These are phyloP conservation scores for Chlorella variabilis DNA, from an alignment of 163 green algal genomes.

Conservation along the genomic window DNA sequence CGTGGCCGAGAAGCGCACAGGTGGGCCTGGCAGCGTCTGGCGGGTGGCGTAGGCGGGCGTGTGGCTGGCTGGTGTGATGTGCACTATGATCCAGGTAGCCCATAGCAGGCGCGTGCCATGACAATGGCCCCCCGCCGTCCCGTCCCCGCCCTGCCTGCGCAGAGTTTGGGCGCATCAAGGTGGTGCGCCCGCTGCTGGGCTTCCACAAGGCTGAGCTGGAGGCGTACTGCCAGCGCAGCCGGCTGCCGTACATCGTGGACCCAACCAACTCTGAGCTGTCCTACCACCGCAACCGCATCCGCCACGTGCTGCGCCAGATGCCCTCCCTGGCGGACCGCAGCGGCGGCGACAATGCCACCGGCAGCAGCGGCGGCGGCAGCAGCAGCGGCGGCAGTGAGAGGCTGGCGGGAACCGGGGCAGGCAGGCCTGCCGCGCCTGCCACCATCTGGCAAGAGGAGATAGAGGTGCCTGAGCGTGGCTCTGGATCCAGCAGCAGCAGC, in stretches of 20 bases:
- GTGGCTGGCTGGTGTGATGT: too few relatives aligned
- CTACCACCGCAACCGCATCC: slow-evolving; percentile 46
- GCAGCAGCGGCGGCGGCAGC: neutral
- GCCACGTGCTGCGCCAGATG: slow-evolving; percentile 7
- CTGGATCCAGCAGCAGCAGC: neutral
- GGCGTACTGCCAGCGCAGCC: neutral
- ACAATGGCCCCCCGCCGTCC: too few relatives aligned
- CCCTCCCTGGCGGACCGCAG: neutral
- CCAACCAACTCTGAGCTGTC: slow-evolving; percentile 45
- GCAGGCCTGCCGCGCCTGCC: too few relatives aligned
- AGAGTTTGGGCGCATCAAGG: slow-evolving; percentile 14
- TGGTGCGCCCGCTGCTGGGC: slow-evolving; percentile 50
- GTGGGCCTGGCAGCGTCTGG: neutral
- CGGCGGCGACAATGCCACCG: neutral
- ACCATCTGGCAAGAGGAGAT: too few relatives aligned
- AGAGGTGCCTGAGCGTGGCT: neutral
- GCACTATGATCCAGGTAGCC: too few relatives aligned
- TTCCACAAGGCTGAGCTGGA: slow-evolving; percentile 41
- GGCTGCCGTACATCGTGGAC: slow-evolving; percentile 40
- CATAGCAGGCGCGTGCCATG: too few relatives aligned
- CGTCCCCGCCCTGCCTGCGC: neutral
- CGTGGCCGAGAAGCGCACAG: neutral
- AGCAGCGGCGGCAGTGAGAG: neutral
- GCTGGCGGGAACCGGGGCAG: too few relatives aligned
- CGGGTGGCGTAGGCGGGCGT: too few relatives aligned